Evolutionary conservation across 495 filamentous ascomycete species (phyloP), one percentile per base, ranked within the genome.

Genomic region (Penicillium coffeae): DNA sequence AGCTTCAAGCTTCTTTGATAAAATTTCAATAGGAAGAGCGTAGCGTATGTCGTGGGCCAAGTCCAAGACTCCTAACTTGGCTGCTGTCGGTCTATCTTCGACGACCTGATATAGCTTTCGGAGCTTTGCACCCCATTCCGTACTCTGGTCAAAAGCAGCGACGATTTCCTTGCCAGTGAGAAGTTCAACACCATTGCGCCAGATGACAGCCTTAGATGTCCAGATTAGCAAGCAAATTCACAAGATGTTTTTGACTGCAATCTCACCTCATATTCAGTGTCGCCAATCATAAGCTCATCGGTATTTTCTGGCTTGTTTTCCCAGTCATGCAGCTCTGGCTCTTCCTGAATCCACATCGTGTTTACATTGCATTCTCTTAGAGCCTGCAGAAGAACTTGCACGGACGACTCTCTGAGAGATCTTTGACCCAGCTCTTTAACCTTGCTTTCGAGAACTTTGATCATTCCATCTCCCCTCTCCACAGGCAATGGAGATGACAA

Each of bases 251-350:
- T 9, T 15, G 15, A 19, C 3, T 34, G 48, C 52, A 9, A 37
- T 0, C 30, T 45, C 39, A 71, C 68, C 59, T 72, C 69, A 44
- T 63, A 70, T 45, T 72, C 69, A 8, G 60, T 59, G 45, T 72
- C 69, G 12, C 69, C 69, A 19, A 72, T 70, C 66, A 72, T 66
- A 1, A 70, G 25, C 33, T 72, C 64, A 0, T 72, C 69, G 7
- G 66, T 65, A 25, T 64, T 59, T 34, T 72, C 69, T 1, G 52
- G 47, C 35, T 32, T 56, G 10, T 43, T 65, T 21, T 68, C 61
- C 69, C 69, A 72, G 25, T 54, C 43, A 1, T 54, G 37, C 16
- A 72, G 36, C 15, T 62, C 61, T 8, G 59, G 52, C 3, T 70
- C 65, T 46, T 70, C 66, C 25, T 72, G 66, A 3, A 72, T 60